A percentile compares a stretch with the other conserved stretches of the same genome.
phyloP scores from a whole-genome alignment of 1,139 yeast genomes.

The Saccharomycopsis phalli region DNA sequence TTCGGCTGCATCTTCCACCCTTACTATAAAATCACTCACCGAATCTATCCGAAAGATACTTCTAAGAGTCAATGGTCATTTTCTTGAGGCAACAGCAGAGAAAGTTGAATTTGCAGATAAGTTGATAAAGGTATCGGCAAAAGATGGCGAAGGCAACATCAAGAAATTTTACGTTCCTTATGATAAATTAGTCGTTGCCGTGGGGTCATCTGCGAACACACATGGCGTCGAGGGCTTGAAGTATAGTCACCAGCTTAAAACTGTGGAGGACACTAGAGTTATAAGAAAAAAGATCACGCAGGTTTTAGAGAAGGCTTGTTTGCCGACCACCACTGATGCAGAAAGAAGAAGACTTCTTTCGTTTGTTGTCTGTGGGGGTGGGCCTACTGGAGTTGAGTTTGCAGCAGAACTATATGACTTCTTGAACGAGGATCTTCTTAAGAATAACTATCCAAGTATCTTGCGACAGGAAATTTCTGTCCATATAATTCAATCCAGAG shows the following conservation, averaged over 20 bases:
- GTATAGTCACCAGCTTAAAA: conserved; percentile 78
- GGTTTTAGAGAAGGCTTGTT: conserved; percentile 74
- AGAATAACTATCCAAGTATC: conserved; percentile 82
- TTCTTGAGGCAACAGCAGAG: conserved; percentile 82
- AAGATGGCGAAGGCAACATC: conserved; percentile 37
- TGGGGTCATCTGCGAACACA: conserved; percentile 88
- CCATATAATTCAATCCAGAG: conserved; percentile 82
- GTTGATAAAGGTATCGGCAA: conserved; percentile 45
- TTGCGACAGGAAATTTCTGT: conserved; percentile 67
- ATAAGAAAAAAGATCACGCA: conserved; percentile 73
- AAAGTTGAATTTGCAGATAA: conserved; percentile 74
- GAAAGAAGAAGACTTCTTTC: conserved; percentile 75
- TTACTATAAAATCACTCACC: conserved; percentile 81
- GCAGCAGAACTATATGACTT: conserved; percentile 95
- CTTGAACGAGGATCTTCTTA: conserved; percentile 76
- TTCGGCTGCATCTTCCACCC: conserved; percentile 88
- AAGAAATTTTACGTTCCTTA: conserved; percentile 45
- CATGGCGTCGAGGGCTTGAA: conserved; percentile 94
- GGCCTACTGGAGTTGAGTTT: conserved; percentile 95
- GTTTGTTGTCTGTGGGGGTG: conserved; percentile 90
- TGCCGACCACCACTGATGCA: conserved; percentile 62
- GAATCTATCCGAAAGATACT: conserved; percentile 76
- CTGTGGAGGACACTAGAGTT: conserved; percentile 71
- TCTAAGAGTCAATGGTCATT: conserved; percentile 67
- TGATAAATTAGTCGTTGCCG: conserved; percentile 80